Conservation (phyloP, 352 stramenopile species). For the Globisporangium spiculum region DNA sequence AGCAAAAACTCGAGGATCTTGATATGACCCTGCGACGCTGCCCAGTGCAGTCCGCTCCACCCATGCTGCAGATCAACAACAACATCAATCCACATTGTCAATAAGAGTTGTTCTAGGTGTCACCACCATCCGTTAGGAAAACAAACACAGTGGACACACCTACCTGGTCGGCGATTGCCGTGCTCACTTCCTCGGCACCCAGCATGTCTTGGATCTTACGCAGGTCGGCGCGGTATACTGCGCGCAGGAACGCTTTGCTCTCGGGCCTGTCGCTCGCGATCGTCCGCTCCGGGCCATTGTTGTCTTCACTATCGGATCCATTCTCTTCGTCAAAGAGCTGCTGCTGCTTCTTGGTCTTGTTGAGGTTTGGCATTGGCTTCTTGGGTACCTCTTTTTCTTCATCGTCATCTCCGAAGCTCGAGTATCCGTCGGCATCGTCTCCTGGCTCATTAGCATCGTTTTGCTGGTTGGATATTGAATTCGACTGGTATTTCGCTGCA, state of each 20-base stretch:
- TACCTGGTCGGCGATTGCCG: conserved; percentile 67
- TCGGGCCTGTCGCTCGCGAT: conserved; percentile 45
- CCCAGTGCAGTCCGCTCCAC: conserved; percentile 78
- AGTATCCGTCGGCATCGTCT: conserved; percentile 47
- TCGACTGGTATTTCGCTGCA: neutral
- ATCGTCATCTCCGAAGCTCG: conserved; percentile 57
- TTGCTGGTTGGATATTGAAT: conserved; percentile 6
- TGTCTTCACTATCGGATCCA: conserved; percentile 18
- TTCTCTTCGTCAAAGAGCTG: conserved; percentile 13
- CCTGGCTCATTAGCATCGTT: conserved; percentile 9
- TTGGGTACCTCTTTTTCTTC: neutral
- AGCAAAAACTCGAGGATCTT: conserved; percentile 54
- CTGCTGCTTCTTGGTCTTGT: conserved; percentile 2
- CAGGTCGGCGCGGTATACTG: conserved; percentile 59
- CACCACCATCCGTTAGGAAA: neutral
- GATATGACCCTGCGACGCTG: conserved; percentile 56
- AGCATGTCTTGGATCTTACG: conserved; percentile 55
- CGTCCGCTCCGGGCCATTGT: conserved; percentile 29
- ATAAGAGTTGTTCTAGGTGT: neutral
- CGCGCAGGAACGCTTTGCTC: conserved; percentile 59
- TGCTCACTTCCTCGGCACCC: conserved; percentile 38
- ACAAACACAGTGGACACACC: conserved; percentile 23
- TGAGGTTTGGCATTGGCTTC: neutral
- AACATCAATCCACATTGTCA: neutral
- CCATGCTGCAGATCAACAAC: conserved; percentile 45